Base-by-base conservation (phyloP, 2,329 filamentous ascomycete species). In the Ophiocordyceps camponoti-saundersi region DNA sequence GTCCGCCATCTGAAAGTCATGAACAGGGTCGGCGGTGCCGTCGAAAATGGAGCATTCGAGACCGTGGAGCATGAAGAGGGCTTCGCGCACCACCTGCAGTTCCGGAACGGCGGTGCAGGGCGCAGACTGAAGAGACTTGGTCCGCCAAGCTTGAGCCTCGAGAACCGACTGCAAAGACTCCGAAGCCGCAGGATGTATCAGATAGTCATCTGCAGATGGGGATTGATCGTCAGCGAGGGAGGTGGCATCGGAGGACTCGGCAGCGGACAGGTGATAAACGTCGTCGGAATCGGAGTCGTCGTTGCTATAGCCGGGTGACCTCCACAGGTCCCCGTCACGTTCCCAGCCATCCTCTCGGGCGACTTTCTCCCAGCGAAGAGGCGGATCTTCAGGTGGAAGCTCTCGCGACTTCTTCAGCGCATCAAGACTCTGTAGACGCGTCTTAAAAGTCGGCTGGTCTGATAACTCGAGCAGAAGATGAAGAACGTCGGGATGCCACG, bases 11-110 rank as follows among this genome's bases (percentile, higher is more conserved):
- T 75, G 69, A 47, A 69, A 75, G 1, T 54, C 55, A 4, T 63
- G 55, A 2, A 63, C 58, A 0, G 67, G 66, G 7, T 59, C 52
- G 15, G 64, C 67, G 44, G 68, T 56, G 3, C 53, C 21, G 48
- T 65, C 65, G 55, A 89, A 95, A 1, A 95, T 58, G 2, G 79
- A 81, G 2, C 84, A 90, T 6, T 80, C 74, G 4, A 92, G 66
- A 1, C 89, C 89, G 47, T 79, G 76, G 0, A 96, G 72, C 85
- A 95, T 93, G 55, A 86, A 90, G 0, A 95, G 67, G 0, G 79
- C 75, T 47, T 96, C 88, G 44, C 87, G 77, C 23, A 89, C 66
- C 12, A 80, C 68, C 52, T 89, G 79, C 1, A 84, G 67, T 58
- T 95, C 89, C 0, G 82, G 76, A 6, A 90, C 67, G 1, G 62